Evolutionary conservation across 441 rosid species (phyloP), one percentile per base, ranked within the genome.

Genomic region (Euphorbia neoarborescens): DNA sequence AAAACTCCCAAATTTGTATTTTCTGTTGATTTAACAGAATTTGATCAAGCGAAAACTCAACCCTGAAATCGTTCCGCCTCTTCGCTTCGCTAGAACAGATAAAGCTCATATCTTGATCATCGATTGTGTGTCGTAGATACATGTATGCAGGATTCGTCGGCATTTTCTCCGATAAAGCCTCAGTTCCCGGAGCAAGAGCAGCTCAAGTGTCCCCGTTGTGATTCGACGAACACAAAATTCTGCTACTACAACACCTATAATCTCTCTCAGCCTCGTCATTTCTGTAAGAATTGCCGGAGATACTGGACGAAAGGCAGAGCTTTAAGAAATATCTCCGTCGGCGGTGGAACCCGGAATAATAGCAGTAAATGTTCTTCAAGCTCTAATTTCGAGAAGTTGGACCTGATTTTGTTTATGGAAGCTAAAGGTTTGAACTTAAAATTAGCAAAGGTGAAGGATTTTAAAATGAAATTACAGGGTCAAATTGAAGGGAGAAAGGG

Each of bases 221-320:
- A 88, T n/a, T 92, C 97, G 7, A 51, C 73, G 70, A 88, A 92
- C 87, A 92, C 97, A 68, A 92, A 92, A 48, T 92, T 92, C 87
- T 92, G 97, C 79, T 91, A 89, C 87, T 91, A 88, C 83, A 91
- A 91, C 86, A 91, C 89, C 80, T 91, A 91, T 80, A 91, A 91
- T 78, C 83, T 91, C 73, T 91, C 96, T 25, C 97, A 91, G 87
- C 97, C 97, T 32, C 97, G 97, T 65, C 90, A 89, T 83, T 91
- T 76, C 73, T 91, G 96, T 85, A 91, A 90, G 84, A 75, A 74
- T 82, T 91, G 96, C 74, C 85, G 92, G 50, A 84, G 97, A 50
- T 91, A 91, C 78, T 91, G 97, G 97, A 91, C 97, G 59, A 90
- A 87, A 82, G 97, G 97, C 17, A 96, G 96, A 24, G 76, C 94